These are phyloP conservation scores for Vitis vinifera DNA, from an alignment of 164 flowering plant genomes.

Conservation along the genomic window DNA sequence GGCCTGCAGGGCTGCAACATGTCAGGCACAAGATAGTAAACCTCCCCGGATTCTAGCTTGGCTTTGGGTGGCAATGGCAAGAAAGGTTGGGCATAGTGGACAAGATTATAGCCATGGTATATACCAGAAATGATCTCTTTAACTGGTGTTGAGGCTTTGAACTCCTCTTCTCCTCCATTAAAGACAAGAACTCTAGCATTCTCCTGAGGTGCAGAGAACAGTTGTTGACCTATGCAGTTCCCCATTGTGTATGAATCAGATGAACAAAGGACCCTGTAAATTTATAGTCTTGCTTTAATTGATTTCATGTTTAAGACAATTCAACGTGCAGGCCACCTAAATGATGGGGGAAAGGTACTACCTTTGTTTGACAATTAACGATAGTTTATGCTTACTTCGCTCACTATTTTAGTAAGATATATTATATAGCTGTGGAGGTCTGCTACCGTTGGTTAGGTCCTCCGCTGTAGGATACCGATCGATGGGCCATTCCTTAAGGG, in stretches of 20 bases:
- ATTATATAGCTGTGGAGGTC: too few species aligned
- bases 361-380: background rate
- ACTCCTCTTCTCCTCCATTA: slow-evolving; percentile 34
- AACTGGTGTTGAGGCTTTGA: slow-evolving; percentile 30
- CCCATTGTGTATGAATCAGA: slow-evolving; percentile 32
- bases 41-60: slow-evolving; percentile 25
- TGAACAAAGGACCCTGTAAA: background rate
- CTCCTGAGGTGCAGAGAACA: slow-evolving; percentile 11
- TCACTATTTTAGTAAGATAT: background rate
- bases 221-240: slow-evolving; percentile 30
- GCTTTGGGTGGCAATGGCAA: slow-evolving; percentile 22
- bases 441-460: too few species aligned
- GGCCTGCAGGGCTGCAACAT: slow-evolving; percentile 7
- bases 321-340: slow-evolving; percentile 34
- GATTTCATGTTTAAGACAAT: slow-evolving; percentile 10
- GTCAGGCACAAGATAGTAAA: slow-evolving; percentile 29
- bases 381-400: background rate
- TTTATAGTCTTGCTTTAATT: slow-evolving; percentile 7
- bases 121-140: slow-evolving; percentile 28
- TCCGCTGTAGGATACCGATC: too few species aligned
- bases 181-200: slow-evolving; percentile 17
- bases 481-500: too few species aligned
- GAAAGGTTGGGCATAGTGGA: slow-evolving; percentile 24
- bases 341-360: too few species aligned
- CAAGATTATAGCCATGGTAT: slow-evolving; percentile 24